phyloP scores from a whole-genome alignment of 352 stramenopile species.

The Globisporangium solare region DNA sequence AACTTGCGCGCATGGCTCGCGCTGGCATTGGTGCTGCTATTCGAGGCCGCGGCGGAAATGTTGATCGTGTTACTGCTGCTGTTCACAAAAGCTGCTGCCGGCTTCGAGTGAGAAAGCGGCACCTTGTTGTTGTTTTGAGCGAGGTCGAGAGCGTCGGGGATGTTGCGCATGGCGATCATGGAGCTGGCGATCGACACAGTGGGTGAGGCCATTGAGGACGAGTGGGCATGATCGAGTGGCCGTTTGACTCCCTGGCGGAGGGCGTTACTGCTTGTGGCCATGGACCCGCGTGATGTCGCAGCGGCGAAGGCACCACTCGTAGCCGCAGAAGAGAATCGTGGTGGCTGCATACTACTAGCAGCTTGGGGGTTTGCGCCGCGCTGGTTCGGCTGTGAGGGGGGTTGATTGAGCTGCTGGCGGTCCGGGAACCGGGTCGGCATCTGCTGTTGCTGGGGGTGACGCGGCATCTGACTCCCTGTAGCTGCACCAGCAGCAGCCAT shows the following conservation, averaged over 20 bases:
- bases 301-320: neutral
- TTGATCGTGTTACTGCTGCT: constrained; percentile 33
- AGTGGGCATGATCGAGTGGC: constrained; percentile 20
- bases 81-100: constrained; percentile 10
- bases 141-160: constrained; percentile 13
- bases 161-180: constrained; percentile 63
- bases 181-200: constrained; percentile 51
- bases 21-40: neutral
- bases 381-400: neutral
- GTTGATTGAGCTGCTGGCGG: neutral
- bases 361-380: neutral
- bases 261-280: constrained; percentile 3
- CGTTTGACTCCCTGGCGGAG: constrained; percentile 45
- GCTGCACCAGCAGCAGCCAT: neutral
- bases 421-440: constrained; percentile 15
- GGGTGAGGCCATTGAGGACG: constrained; percentile 28
- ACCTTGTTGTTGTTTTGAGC: constrained; percentile 18
- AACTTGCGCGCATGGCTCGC: constrained; percentile 4
- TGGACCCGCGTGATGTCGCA: neutral
- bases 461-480: constrained; percentile 7
- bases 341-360: neutral
- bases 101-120: constrained; percentile 17
- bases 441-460: constrained; percentile 15
- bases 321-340: constrained; percentile 6
- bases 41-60: constrained; percentile 12